phyloP scores from a whole-genome alignment of 192 early-diverging fungal genomes.

The Rhizophagus clarus region DNA sequence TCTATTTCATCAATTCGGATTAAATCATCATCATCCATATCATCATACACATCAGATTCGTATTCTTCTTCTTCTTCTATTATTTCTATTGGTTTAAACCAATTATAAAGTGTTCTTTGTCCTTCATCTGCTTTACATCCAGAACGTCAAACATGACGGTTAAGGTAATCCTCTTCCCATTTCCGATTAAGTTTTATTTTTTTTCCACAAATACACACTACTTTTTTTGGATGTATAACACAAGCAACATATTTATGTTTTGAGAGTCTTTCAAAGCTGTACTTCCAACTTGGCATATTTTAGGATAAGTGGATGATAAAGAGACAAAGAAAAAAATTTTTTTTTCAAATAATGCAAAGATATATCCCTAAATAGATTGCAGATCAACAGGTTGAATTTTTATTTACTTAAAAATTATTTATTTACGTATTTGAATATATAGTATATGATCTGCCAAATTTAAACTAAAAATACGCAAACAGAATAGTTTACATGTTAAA shows the following conservation, averaged over 20 bases:
- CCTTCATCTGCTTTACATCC: not conserved
- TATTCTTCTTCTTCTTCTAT: not conserved
- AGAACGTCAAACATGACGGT: not conserved
- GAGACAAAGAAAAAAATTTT: no score
- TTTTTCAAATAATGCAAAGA: no score
- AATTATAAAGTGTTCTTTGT: conserved; percentile 5
- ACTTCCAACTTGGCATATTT: not conserved
- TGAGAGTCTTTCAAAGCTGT: not conserved
- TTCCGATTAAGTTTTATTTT: not conserved
- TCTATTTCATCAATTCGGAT: not conserved
- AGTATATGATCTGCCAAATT: no score
- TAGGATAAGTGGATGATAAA: no score
- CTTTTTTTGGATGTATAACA: not conserved
- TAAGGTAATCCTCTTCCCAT: not conserved
- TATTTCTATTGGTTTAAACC: not conserved
- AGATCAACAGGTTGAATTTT: no score
- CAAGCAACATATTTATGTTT: not conserved
- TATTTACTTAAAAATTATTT: no score
- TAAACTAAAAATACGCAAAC: no score
- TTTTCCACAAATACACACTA: not conserved
- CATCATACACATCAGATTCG: not conserved
- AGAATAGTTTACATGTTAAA: no score
- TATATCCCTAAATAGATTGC: no score
- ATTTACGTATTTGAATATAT: no score
- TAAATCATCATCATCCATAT: no score